Conservation (phyloP, 176 grass and related monocot genomes). For the Phyllostachys edulis region DNA sequence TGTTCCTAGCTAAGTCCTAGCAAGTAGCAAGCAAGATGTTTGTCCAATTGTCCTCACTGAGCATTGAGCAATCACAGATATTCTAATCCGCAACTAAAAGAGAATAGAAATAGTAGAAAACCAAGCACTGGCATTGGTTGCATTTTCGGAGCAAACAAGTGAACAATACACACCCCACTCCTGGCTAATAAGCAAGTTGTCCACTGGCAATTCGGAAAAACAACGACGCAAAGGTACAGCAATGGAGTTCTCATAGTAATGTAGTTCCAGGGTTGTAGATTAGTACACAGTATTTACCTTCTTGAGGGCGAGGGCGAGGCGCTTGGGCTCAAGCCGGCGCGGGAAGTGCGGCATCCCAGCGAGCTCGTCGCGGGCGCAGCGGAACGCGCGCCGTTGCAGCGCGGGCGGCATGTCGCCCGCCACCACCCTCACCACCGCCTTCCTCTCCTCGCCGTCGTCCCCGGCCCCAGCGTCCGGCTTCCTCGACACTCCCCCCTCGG, state of each 20-base stretch:
- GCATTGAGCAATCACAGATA: not conserved
- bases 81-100: not conserved
- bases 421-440: conserved; percentile 63
- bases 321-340: conserved; percentile 69
- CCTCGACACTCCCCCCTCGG: not conserved
- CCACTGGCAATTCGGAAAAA: not conserved
- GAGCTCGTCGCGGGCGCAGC: conserved; percentile 71
- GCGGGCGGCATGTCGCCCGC: conserved; percentile 71
- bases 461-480: conserved; percentile 19
- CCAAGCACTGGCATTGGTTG: not conserved
- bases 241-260: not conserved
- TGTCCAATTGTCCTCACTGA: not conserved
- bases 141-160: not conserved
- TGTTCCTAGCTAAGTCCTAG: not conserved
- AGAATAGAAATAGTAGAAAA: not conserved
- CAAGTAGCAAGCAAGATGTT: not conserved
- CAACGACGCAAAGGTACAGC: not conserved
- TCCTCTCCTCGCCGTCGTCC: conserved; percentile 36
- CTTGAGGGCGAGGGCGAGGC: conserved; percentile 85
- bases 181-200: not conserved
- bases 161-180: not conserved
- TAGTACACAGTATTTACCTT: conserved; percentile 41
- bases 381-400: conserved; percentile 82
- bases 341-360: conserved; percentile 68
- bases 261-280: not conserved